Evolutionary conservation across 2,329 filamentous ascomycete genomes (phyloP), one percentile per base, ranked within the genome.

Genomic region (Aspergillus versicolor): DNA sequence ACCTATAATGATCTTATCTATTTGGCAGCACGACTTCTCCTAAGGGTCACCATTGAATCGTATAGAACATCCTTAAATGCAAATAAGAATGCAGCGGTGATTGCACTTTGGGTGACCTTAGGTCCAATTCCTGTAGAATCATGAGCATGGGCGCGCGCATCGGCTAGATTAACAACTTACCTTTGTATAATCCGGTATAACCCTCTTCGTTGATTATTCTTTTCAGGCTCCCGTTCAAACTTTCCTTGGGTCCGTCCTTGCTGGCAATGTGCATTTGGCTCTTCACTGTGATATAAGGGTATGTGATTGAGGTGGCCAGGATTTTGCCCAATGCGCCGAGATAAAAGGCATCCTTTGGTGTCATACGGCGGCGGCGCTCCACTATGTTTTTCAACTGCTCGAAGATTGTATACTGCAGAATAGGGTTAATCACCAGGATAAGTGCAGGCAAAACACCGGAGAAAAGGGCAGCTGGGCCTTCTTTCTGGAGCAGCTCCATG

Each of bases 281-380:
- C 87, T 99, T 99, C 69, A 99, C 89, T 4, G 94, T 99, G 74
- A 99, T 97, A 74, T 99, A 99, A 11, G 94, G 94, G 75, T 99
- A 99, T 5, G 94, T 99, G 69, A 97, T 90, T 60, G 83, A 87
- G 3, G 94, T 99, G 22, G 94, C 94, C 60, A 97, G 87, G 62
- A 99, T 82, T 83, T 99, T 99, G 75, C 94, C 92, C 32, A 97
- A 72, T 2, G 94, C 94, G 61, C 94, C 94, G 3, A 99, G 82
- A 70, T 94, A 85, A 75, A 99, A 99, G 49, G 91, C 92, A 65
- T 96, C 85, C 54, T 86, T 88, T 1, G 93, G 91, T 0, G 91
- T 96, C 56, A 97, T 84, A 66, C 88, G 86, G 50, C 82, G 80
- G 72, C 83, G 82, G 73, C 84, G 89, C 84, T 97, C 93, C 56